Percentiles rank a stretch among this genome's conserved stretches.
phyloP scores from a whole-genome alignment of 1,284 basidiomycete genomes.

The Coriolopsis trogii region DNA sequence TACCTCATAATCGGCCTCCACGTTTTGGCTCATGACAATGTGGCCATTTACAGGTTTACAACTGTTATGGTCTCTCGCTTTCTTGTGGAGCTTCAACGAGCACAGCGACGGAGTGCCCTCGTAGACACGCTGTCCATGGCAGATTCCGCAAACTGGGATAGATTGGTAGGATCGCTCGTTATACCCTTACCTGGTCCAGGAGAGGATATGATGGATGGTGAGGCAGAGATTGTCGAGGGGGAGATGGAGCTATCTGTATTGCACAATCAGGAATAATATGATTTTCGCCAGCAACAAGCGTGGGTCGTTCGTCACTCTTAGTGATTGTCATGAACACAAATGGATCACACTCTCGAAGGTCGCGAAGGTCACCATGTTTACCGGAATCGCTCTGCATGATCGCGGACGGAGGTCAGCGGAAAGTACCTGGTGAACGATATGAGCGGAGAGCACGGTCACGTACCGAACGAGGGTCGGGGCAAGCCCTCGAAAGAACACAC shows the following conservation, averaged over 20 bases:
- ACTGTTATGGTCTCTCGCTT: not conserved
- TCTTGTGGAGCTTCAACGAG: conserved; percentile 9
- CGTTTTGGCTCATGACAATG: not conserved
- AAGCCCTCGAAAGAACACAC: conserved; percentile 77
- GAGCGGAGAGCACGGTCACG: too few species aligned
- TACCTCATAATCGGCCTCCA: not conserved
- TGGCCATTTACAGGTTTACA: not conserved
- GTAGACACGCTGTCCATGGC: not conserved
- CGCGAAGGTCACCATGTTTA: conserved; percentile 61
- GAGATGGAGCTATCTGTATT: not conserved
- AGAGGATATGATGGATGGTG: too few species aligned
- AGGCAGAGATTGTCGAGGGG: too few species aligned
- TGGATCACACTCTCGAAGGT: conserved; percentile 52
- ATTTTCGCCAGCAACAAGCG: too few species aligned
- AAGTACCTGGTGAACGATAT: too few species aligned
- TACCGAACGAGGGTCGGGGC: conserved; percentile 80
- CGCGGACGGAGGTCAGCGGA: not conserved
- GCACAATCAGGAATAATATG: too few species aligned
- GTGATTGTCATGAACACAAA: conserved; percentile 32
- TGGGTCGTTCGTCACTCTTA: not conserved
- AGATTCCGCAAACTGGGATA: not conserved
- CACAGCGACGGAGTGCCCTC: not conserved
- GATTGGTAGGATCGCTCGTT: not conserved
- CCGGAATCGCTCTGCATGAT: conserved; percentile 45
- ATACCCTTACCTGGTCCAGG: not conserved